Evolutionary conservation across 2,329 filamentous ascomycete species (phyloP), one percentile per base, ranked within the genome.

Genomic region (Diaporthe sp.): DNA sequence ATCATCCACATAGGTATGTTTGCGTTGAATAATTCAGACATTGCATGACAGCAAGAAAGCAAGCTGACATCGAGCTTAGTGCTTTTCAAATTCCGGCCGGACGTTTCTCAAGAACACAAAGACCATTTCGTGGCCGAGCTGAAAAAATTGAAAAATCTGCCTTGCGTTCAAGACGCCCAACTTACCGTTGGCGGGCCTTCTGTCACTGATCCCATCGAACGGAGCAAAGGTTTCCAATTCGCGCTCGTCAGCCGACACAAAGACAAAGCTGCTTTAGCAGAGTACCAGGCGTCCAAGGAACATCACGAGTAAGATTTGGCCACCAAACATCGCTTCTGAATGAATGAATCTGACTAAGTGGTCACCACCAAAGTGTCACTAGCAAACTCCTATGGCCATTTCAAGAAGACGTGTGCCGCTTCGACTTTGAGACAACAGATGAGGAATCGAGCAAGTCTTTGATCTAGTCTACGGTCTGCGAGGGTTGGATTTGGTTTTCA

Each of bases 171-270:
- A 66, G 78, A 85, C 17, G 82, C 85, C n/a, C 83, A 84, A 2
- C 83, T 90, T 0, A 78, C 88, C 0, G 88, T 90, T 6, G 89
- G 89, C 0, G 87, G 88, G 0, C 88, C 88, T 0, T 89, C 87
- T 0, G 83, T 90, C 7, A 90, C 88, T 0, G 82, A 86, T 30
- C 88, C 88, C 0, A 85, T 87, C 12, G 86, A 87, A 45, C 82
- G 85, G 25, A 90, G 87, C 79, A 88, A 90, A 75, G 88, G 88
- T 0, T 90, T 85, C 64, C 83, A 90, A 15, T 86, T 85, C 73
- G 85, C 87, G 0, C 80, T 90, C 0, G 71, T 90, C 50, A 90
- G 88, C 81, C 89, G 86, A 28, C 89, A 90, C 64, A 78, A 84
- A 6, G 80, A 87, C 30, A 79, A 78, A 8, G 81, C 81, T 10